phyloP scores from a whole-genome alignment of 2,329 filamentous ascomycete genomes.

The Trichophyton mentagrophytes region DNA sequence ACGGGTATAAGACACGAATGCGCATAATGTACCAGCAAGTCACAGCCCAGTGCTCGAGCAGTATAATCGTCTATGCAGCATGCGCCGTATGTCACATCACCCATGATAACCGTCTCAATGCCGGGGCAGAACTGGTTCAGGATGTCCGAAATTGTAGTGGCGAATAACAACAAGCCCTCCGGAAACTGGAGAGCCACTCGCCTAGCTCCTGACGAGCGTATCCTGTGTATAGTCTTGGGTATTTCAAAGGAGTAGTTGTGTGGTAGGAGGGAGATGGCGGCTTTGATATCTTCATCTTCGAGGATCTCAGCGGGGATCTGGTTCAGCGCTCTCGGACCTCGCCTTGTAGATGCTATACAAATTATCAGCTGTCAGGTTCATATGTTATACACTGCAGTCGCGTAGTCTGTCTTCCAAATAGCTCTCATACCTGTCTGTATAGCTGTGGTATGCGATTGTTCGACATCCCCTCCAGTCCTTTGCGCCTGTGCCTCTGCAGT shows the following conservation, averaged over 20 bases:
- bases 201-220: conserved; percentile 65
- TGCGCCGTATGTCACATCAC: conserved; percentile 94
- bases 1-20: conserved; percentile 95
- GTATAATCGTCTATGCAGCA: conserved; percentile 99
- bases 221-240: conserved; percentile 92
- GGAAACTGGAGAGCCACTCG: conserved; percentile 93
- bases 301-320: conserved; percentile 80
- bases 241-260: conserved; percentile 98
- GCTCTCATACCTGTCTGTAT: conserved; percentile 26
- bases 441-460: conserved; percentile 35
- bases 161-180: conserved; percentile 86
- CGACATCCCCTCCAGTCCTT: conserved; percentile 40
- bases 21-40: conserved; percentile 89
- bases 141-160: conserved; percentile 95
- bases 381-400: not conserved
- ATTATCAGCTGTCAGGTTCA: not conserved
- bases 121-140: conserved; percentile 86
- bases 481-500: conserved; percentile 46
- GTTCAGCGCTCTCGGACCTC: conserved; percentile 70
- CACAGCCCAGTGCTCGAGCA: conserved; percentile 81
- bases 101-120: conserved; percentile 92
- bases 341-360: conserved; percentile 47
- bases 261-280: conserved; percentile 74
- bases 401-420: not conserved
- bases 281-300: conserved; percentile 71